A percentile compares a stretch with the other conserved stretches of the same genome.
These are phyloP conservation scores for Rhynchosporium graminicola DNA, from an alignment of 2,329 filamentous ascomycete genomes.

Conservation along the genomic window DNA sequence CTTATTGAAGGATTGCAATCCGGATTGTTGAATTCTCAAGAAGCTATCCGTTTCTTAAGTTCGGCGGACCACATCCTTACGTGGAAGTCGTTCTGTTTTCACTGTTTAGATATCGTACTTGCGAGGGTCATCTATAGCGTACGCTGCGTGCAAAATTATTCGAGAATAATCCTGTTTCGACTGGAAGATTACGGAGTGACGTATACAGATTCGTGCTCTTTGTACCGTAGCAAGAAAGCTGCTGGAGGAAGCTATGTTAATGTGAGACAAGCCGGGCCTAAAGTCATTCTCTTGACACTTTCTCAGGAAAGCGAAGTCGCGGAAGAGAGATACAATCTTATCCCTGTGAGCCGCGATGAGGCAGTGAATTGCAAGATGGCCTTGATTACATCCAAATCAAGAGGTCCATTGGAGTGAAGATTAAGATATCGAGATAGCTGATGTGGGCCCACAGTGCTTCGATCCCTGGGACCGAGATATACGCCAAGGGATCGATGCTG, in stretches of 20 bases:
- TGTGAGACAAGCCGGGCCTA: neutral
- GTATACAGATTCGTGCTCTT: neutral
- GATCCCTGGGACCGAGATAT: constrained; percentile 7
- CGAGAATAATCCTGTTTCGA: too few species aligned
- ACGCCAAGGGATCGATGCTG: constrained; percentile 3
- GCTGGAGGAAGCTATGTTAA: neutral
- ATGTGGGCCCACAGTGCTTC: constrained; percentile 14
- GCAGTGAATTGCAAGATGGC: neutral
- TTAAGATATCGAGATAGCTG: neutral
- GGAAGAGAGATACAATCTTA: neutral
- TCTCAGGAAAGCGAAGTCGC: neutral
- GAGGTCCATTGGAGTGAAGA: neutral
- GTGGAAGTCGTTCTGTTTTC: too few species aligned
- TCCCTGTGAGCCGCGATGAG: neutral
- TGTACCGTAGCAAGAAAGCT: neutral
- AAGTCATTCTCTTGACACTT: too few species aligned
- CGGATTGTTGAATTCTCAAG: too few species aligned
- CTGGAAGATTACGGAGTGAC: too few species aligned
- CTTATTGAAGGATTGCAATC: too few species aligned
- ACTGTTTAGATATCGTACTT: too few species aligned
- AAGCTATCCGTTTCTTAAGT: too few species aligned
- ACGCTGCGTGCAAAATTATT: too few species aligned
- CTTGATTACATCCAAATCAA: neutral
- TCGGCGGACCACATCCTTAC: too few species aligned
- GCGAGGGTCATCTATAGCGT: too few species aligned